Evolutionary conservation across 805 yeast species (phyloP), one percentile per base, ranked within the genome.

Genomic region (Scheffersomyces spartinae): DNA sequence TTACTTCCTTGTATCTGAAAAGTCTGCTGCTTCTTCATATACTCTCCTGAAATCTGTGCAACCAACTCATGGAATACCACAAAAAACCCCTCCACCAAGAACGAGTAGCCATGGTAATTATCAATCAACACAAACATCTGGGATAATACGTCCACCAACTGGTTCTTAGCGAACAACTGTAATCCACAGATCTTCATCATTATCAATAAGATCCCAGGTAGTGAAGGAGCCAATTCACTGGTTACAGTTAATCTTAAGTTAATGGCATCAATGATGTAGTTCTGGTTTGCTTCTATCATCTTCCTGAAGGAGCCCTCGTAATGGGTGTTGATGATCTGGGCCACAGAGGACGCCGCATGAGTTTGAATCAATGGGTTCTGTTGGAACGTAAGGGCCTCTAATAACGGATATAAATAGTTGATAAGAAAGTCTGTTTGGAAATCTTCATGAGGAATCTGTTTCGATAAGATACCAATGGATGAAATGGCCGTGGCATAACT

Each of bases 101-200:
- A 57, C 2, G 74, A 55, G 46, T 88, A 88, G 0, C 88, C 93
- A 50, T 86, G 95, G 42, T 78, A 88, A 27, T 74, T 61, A 50
- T 88, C 97, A 25, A 88, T 59, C 18, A 86, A 53, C 11, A 75
- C 70, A 46, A 88, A 84, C 34, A 84, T 64, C 3, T 85, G 71
- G 24, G 73, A 68, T 11, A 88, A 55, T 1, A 88, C 61, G 46
- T 88, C 97, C 26, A 62, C 69, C 26, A 88, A 60, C 31, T 73
- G 82, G 30, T 57, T 56, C 7, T 44, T 34, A 17, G 64, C 61
- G 9, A 84, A 54, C 13, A 84, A 55, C 16, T 67, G 57, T 7
- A 66, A 55, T 0, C 95, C 95, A 0, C 86, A 75, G 14, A 85
- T 59, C 35, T 65, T 70, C 15, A 83, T 61, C 23, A 88, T 52